phyloP scores from a whole-genome alignment of 164 flowering plant species.

The Dillenia turbinata region DNA sequence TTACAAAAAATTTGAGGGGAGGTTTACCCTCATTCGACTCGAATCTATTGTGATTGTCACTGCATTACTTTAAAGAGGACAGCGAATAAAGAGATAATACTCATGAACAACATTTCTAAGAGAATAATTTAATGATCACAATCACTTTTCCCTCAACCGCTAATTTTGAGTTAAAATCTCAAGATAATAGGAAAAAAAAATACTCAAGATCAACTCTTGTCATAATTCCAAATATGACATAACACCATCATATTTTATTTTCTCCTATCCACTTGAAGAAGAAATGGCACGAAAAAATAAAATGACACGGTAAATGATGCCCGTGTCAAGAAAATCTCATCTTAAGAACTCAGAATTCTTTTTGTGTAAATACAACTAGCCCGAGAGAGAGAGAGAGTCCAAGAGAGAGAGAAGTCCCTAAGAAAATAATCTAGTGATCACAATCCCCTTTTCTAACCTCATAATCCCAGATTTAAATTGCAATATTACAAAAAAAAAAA shows the following conservation, averaged over 20 bases:
- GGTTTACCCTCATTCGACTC: background rate
- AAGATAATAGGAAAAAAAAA: too few relatives aligned
- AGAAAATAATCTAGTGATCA: too few relatives aligned
- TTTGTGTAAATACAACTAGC: slow-evolving; percentile 14
- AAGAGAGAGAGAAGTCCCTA: too few relatives aligned
- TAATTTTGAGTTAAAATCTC: too few relatives aligned
- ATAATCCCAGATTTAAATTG: too few relatives aligned
- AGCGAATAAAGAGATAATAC: background rate
- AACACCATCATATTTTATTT: slow-evolving; percentile 1
- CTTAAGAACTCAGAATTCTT: background rate
- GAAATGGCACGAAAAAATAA: slow-evolving; percentile 4
- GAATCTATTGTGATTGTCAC: background rate
- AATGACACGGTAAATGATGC: slow-evolving; percentile 4
- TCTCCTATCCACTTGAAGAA: background rate
- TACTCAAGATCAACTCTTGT: too few relatives aligned
- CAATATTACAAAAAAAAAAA: too few relatives aligned
- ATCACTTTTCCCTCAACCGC: too few relatives aligned
- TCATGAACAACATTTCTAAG: too few relatives aligned
- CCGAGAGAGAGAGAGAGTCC: slow-evolving; percentile 38
- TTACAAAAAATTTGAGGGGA: too few relatives aligned
- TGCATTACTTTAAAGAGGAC: background rate
- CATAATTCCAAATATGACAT: background rate
- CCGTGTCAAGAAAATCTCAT: background rate
- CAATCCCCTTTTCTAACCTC: too few relatives aligned
- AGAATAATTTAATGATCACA: too few relatives aligned